Evolutionary conservation across 2,329 filamentous ascomycete genomes (phyloP).

Genomic region (Gnomoniopsis smithogilvyi): DNA sequence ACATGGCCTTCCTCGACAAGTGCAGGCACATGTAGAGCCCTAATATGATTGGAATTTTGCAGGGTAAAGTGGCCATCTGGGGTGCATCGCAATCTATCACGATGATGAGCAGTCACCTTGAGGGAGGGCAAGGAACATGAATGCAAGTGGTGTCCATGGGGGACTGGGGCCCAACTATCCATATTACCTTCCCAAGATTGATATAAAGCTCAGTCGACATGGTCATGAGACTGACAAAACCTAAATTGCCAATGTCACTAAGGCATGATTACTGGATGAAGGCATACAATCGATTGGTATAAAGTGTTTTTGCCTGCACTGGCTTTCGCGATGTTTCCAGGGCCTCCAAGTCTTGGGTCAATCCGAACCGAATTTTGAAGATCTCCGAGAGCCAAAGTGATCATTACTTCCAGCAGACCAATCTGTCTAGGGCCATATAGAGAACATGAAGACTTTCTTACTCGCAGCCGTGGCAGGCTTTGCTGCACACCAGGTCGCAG

Average conservation of each 20-base stretch:
- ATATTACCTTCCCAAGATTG: not conserved
- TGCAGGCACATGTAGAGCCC: no score
- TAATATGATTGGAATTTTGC: no score
- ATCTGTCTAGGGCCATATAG: not conserved
- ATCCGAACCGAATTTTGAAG: no score
- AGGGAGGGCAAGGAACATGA: no score
- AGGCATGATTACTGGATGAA: not conserved
- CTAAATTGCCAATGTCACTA: not conserved
- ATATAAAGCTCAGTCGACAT: not conserved
- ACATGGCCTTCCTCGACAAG: no score
- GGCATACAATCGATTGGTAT: not conserved
- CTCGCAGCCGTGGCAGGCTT: constrained; percentile 29
- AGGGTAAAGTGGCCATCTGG: no score
- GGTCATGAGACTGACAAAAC: not conserved
- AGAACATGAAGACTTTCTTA: constrained; percentile 34
- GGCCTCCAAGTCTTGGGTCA: not conserved
- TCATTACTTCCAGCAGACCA: not conserved
- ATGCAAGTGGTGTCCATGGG: no score
- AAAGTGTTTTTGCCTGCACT: not conserved
- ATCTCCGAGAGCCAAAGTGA: not conserved
- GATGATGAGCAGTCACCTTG: not conserved
- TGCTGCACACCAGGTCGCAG: constrained; percentile 34
- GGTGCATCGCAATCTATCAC: not conserved
- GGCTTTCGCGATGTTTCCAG: no score
- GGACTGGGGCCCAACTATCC: no score